Evolutionary conservation across 495 filamentous ascomycete genomes (phyloP), one percentile per base, ranked within the genome.

Genomic region (Neurospora sp.): DNA sequence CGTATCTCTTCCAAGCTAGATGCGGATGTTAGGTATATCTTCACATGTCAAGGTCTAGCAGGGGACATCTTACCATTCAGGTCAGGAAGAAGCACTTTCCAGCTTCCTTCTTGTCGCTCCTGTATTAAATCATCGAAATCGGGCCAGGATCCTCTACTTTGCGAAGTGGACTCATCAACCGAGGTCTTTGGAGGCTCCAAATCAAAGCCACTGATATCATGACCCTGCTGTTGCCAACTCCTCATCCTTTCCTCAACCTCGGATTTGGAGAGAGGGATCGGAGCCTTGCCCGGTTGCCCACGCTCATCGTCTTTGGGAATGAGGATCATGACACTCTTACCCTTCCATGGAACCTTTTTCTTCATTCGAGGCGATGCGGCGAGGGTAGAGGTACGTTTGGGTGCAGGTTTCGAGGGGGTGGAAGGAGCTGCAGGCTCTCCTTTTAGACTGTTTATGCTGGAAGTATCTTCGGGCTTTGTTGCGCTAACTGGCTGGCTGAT

Each of bases 1-100:
- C 92, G 82, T 98, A 97, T 18, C 87, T 83, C 78, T 93, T 90
- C 95, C 96, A 98, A 38, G 91, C 92, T 82, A 82, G 78, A 42
- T 12, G 80, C 23, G n/a, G 11, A 44, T 4, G 59, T 82, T 75
- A 83, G 77, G 62, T 35, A 37, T 59, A 69, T 40, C 5, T 35
- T 40, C 66, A 75, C 41, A 59, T 12, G 40, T 4, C 20, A 41
- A 10, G 5, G 38, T 38, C 5, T 39, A 14, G n/a, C 4, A 20
- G 27, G 69, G 9, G 12, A 1, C 1, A 69, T 80, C 82, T 75
- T 75, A 85, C 84, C 83, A 77, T 86, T 85, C 74, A 86, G 85
- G 80, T 97, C 90, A 0, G 96, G 96, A 77, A 99, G 90, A 44
- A 85, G 86, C 70, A 98, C 90, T 70, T 83, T 83, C 76, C 86